Percentiles rank a stretch among this genome's conserved stretches.
Evolutionary conservation across 345 rosid genomes (phyloP).

Genomic region (Hibiscus trionum): DNA sequence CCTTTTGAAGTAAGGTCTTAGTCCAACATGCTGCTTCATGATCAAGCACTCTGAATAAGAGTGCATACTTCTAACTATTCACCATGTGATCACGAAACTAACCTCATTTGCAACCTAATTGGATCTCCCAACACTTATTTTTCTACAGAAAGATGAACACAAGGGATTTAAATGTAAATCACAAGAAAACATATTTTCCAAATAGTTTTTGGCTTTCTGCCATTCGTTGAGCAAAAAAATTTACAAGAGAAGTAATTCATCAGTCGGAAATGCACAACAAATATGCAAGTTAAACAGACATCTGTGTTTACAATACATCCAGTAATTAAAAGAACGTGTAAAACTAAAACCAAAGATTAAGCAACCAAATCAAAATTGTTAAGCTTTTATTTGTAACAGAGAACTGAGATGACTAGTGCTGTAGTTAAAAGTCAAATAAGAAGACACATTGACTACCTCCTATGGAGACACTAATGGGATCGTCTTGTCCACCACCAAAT

Average conservation of each 20-base stretch:
- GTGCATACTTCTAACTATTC: neutral
- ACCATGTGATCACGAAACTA: neutral
- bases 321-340: neutral
- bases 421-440: slow-evolving; percentile 5
- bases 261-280: neutral
- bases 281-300: neutral
- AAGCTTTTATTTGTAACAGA: neutral
- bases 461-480: slow-evolving; percentile 67
- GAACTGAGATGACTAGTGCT: neutral
- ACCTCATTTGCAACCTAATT: too few species aligned
- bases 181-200: neutral
- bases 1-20: neutral
- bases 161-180: too few species aligned
- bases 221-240: neutral
- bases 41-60: neutral
- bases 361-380: neutral
- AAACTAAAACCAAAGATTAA: neutral
- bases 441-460: slow-evolving; percentile 53
- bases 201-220: neutral
- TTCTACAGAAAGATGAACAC: too few species aligned
- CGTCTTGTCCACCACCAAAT: slow-evolving; percentile 87
- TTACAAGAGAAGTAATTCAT: neutral
- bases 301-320: neutral
- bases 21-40: neutral
- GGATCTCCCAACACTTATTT: too few species aligned